Evolutionary conservation across 176 grass and related monocot genomes (phyloP).

Genomic region (Avena insularis): DNA sequence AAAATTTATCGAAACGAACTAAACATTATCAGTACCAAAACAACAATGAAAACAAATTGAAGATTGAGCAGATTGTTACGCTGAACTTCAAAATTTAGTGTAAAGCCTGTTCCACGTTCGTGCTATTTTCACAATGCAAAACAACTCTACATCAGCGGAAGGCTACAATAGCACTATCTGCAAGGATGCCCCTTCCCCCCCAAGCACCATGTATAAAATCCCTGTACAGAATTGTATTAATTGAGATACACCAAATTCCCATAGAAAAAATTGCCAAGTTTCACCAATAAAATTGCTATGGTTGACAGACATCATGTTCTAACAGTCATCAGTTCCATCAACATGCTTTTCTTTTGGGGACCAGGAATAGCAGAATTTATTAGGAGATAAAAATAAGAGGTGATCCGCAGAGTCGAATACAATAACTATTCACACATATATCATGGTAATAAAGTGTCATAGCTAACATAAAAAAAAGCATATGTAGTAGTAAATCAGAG

Average conservation of each 20-base stretch:
- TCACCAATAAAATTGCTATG: neutral
- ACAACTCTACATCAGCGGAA: too few relatives aligned
- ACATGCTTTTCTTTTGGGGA: neutral
- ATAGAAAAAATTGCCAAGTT: neutral
- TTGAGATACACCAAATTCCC: conserved; percentile 14
- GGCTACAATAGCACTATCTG: too few relatives aligned
- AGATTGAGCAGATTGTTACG: too few relatives aligned
- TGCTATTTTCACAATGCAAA: too few relatives aligned
- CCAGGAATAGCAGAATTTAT: neutral
- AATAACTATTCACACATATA: neutral
- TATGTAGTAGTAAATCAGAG: neutral
- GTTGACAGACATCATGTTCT: neutral
- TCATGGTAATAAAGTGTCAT: neutral
- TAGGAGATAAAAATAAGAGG: conserved; percentile 20
- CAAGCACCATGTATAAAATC: conserved; percentile 59
- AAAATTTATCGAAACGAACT: too few relatives aligned
- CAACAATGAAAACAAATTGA: too few relatives aligned
- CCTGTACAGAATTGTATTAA: conserved; percentile 50
- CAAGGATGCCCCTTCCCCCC: too few relatives aligned
- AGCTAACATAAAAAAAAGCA: neutral
- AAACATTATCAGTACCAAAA: too few relatives aligned
- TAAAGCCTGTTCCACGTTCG: too few relatives aligned
- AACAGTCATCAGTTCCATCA: conserved; percentile 9
- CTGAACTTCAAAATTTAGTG: too few relatives aligned
- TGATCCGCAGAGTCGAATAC: neutral